Conservation (phyloP, 305 asterid genomes). For the Fraxinus dipetala region DNA sequence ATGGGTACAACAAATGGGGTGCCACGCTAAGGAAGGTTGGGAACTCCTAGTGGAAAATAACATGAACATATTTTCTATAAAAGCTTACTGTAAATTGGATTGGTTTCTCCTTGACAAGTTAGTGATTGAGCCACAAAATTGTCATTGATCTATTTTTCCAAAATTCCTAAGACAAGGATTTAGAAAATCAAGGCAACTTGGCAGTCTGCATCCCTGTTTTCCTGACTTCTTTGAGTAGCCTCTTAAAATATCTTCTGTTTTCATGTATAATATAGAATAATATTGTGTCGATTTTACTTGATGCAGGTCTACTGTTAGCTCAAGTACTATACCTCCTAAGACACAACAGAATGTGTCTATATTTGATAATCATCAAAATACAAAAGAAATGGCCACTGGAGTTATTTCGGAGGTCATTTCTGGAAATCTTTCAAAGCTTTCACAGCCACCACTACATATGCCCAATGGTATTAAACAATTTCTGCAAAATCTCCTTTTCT, state of each 20-base stretch:
- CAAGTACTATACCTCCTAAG: conserved; percentile 29
- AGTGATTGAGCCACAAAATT: background rate
- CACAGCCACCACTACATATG: conserved; percentile 44
- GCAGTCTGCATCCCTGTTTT: background rate
- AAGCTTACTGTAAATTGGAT: background rate
- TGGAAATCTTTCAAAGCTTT: conserved; percentile 25
- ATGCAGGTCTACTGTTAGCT: conserved; percentile 48
- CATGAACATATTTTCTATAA: background rate
- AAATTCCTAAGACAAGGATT: background rate
- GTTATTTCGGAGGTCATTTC: conserved; percentile 26
- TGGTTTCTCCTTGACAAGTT: background rate
- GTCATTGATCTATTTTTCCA: background rate
- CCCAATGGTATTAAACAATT: conserved; percentile 49
- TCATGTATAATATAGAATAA: background rate
- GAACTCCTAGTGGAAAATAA: background rate
- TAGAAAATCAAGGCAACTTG: background rate
- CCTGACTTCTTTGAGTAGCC: background rate
- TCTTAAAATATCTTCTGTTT: background rate
- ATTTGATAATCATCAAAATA: conserved; percentile 31
- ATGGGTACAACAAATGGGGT: background rate
- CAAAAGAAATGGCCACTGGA: conserved; percentile 26
- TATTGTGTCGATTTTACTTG: background rate
- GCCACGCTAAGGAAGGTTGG: background rate
- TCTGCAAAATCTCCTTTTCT: conserved; percentile 4
- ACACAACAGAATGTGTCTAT: conserved; percentile 24